Evolutionary conservation across 2,329 filamentous ascomycete species (phyloP), one percentile per base, ranked within the genome.

Genomic region (Xylariaceae sp.): DNA sequence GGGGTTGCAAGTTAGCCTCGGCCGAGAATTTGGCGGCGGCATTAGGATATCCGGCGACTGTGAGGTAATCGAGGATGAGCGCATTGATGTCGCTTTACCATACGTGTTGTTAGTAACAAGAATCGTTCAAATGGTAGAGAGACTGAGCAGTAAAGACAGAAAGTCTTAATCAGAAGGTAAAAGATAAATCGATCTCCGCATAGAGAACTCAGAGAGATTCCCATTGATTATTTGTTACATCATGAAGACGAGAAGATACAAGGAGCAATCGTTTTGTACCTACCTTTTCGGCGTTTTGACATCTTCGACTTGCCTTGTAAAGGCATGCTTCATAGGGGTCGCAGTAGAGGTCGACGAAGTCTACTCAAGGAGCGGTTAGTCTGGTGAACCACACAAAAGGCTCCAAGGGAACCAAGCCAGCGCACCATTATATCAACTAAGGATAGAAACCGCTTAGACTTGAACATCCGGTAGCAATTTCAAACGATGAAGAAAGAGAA

Each of bases 141-240:
- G 26, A 37, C 21, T 7, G 59, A 65, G 20, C 3, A 53, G 21
- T 6, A 40, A 47, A 16, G 26, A 47, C 39, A 21, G 50, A 44
- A 42, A 33, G 29, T 23, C 45, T 43, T 21, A 52, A 50, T 70
- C 64, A 68, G 63, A 67, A 62, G 50, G 57, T 58, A 57, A 55
- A 52, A 60, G 44, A 32, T 65, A 67, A 86, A 87, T 81, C 77
- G 80, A 74, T 91, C 86, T 99, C 94, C 88, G 90, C 94, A 99
- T 82, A 75, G 73, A 77, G 79, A 84, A 82, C 90, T 97, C 91
- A 89, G 94, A 99, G 95, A 99, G 94, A 99, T 99, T 99, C 94
- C 94, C 94, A 99, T 96, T 95, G 87, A 90, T 87, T 86, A 81
- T 77, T 77, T 81, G 79, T 90, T 95, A 52, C 67, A 72, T 64